phyloP scores from a whole-genome alignment of 192 early-diverging fungal genomes.

The Neocallimastix lanati region DNA sequence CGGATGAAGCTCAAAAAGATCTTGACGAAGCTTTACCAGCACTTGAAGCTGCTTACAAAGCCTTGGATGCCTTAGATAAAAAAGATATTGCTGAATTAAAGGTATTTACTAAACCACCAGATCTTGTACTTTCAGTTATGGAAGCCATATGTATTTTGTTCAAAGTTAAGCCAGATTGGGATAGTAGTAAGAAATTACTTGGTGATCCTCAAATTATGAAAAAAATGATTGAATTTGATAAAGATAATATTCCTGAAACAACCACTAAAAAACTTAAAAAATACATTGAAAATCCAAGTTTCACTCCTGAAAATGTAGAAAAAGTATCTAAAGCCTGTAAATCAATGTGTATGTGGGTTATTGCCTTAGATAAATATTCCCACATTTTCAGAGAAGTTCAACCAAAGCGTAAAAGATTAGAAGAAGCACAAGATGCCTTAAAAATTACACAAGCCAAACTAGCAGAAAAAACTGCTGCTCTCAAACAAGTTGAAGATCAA shows the following conservation, averaged over 20 bases:
- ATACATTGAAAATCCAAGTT: slow-evolving; percentile 34
- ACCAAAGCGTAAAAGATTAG: slow-evolving; percentile 28
- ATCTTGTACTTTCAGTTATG: slow-evolving; percentile 30
- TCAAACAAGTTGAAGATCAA: slow-evolving; percentile 34
- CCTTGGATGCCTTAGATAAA: slow-evolving; percentile 33
- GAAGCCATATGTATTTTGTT: slow-evolving; percentile 41
- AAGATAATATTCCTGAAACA: slow-evolving; percentile 33
- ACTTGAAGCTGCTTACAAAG: slow-evolving; percentile 33
- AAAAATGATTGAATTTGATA: slow-evolving; percentile 38
- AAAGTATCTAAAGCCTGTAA: slow-evolving; percentile 31
- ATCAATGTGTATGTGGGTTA: slow-evolving; percentile 43
- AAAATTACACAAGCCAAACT: slow-evolving; percentile 28
- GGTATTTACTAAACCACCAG: slow-evolving; percentile 37
- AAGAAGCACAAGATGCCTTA: slow-evolving; percentile 31
- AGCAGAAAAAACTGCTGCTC: slow-evolving; percentile 34
- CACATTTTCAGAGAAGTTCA: slow-evolving; percentile 32
- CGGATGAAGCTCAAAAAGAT: slow-evolving; percentile 32
- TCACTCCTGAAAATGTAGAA: slow-evolving; percentile 33
- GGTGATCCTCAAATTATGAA: slow-evolving; percentile 38
- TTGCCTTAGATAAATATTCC: slow-evolving; percentile 40
- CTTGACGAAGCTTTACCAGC: slow-evolving; percentile 37
- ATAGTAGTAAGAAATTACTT: slow-evolving; percentile 31
- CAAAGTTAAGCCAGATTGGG: slow-evolving; percentile 43
- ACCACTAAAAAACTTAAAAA: slow-evolving; percentile 33
- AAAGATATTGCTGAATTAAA: slow-evolving; percentile 44